Base-by-base conservation (phyloP, 2,329 filamentous ascomycete genomes). In the Triangularia verruculosa region DNA sequence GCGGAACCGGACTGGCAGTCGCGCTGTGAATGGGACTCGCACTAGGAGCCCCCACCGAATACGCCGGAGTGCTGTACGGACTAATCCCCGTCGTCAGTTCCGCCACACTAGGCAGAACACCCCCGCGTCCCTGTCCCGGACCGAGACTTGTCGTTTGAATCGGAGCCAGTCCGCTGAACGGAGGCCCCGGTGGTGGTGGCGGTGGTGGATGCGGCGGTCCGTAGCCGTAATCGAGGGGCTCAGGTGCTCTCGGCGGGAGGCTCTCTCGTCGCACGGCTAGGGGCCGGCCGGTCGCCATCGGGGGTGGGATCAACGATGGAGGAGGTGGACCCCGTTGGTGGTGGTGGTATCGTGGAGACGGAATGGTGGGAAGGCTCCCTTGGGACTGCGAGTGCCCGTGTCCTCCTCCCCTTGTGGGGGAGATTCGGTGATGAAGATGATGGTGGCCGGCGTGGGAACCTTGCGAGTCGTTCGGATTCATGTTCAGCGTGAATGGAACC, bases 401-500 rank as follows among this genome's bases (percentile, higher is more conserved):
- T 64, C 67, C 73, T 59, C 74, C 76, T 64, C 67, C 73, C 52
- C 74, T 76, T 17, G 76, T 75, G 39, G 76, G 78, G 30, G 76
- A 76, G 64, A 69, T 74, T 69, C 75, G 78, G 66, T 74, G 78
- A 34, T 67, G 66, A n/a, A n/a, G n/a, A n/a, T n/a, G n/a, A n/a
- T n/a, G n/a, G n/a, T n/a, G n/a, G n/a, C n/a, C n/a, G 52, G 68
- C 69, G 66, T 74, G 78, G 34, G 68, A 66, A 54, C 69, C 69
- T 57, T 71, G 74, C 52, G 75, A 74, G 59, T 83, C 82, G 63
- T 79, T 72, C 30, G 70, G 53, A 53, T 65, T 64, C 24, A 69
- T 70, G 66, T 84, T 86, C 28, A 92, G 80, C 2, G 88, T 87
- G 77, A 97, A 97, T 1, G 94, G 92, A 7, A 91, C 89, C 39